A percentile compares a stretch with the other conserved stretches of the same genome.
Conservation (phyloP, 257 asterid genomes). For the Solanum sejunctum region DNA sequence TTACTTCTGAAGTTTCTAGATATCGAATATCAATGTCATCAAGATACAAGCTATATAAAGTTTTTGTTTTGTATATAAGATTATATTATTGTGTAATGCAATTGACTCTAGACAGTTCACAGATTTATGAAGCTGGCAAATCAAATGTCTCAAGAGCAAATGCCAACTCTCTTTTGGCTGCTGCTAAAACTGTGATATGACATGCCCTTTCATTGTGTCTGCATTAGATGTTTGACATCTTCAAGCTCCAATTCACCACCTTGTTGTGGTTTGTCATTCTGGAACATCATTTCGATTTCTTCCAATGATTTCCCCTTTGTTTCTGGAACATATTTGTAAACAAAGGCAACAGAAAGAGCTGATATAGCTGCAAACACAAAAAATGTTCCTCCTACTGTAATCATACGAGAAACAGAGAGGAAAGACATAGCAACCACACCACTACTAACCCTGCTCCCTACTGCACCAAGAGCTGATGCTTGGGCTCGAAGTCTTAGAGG, state of each 20-base stretch:
- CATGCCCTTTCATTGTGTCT: slow-evolving; percentile 2
- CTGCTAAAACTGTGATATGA: background rate
- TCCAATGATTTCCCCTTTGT: slow-evolving; percentile 67
- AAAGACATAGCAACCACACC: slow-evolving; percentile 60
- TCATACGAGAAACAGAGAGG: slow-evolving; percentile 27
- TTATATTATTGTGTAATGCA: background rate
- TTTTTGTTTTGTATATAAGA: background rate
- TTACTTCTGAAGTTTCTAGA: background rate
- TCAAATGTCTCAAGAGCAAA: background rate
- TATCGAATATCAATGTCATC: background rate
- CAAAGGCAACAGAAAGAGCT: slow-evolving; percentile 39
- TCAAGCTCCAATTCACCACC: slow-evolving; percentile 36
- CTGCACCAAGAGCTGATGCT: slow-evolving; percentile 48
- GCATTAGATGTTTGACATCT: slow-evolving; percentile 38
- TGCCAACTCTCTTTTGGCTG: background rate
- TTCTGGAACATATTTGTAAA: slow-evolving; percentile 39
- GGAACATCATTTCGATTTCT: slow-evolving; percentile 47
- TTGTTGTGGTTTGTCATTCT: slow-evolving; percentile 13
- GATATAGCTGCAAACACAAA: slow-evolving; percentile 39
- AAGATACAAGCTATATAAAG: background rate
- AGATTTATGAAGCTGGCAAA: background rate
- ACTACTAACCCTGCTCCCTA: slow-evolving; percentile 52
- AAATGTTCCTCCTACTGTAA: slow-evolving; percentile 57
- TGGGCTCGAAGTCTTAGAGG: slow-evolving; percentile 55
- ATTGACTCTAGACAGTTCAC: background rate